These are phyloP conservation scores for Pochonia chlamydosporia DNA, from an alignment of 2,329 filamentous ascomycete genomes.

Conservation along the genomic window DNA sequence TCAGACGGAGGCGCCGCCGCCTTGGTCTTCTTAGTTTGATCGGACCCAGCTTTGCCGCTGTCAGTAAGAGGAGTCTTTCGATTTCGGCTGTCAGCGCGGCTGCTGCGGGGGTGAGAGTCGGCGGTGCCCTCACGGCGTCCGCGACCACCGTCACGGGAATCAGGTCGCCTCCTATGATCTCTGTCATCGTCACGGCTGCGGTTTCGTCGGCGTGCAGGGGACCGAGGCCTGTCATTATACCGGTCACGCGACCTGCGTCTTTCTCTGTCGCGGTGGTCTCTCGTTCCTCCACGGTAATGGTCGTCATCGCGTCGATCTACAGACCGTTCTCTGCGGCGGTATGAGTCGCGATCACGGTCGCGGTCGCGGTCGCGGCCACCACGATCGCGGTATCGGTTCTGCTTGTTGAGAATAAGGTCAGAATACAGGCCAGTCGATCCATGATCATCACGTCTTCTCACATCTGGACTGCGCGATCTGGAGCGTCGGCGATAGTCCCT, in stretches of 20 bases:
- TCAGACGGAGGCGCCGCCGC: slow-evolving; percentile 52
- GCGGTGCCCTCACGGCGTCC: slow-evolving; percentile 63
- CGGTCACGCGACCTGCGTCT: slow-evolving; percentile 60
- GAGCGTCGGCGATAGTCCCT: slow-evolving; percentile 50
- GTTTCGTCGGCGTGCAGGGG: slow-evolving; percentile 53
- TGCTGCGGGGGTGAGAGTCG: slow-evolving; percentile 62
- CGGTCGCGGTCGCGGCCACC: slow-evolving; percentile 37
- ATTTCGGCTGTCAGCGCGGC: slow-evolving; percentile 56
- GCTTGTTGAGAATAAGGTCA: slow-evolving; percentile 31
- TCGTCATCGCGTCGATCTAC: slow-evolving; percentile 62
- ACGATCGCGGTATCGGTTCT: slow-evolving; percentile 56
- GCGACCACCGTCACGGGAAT: slow-evolving; percentile 60
- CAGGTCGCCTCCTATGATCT: slow-evolving; percentile 68
- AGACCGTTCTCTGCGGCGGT: slow-evolving; percentile 65
- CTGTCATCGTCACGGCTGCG: slow-evolving; percentile 57
- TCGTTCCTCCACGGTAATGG: slow-evolving; percentile 53
- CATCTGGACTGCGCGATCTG: slow-evolving; percentile 59
- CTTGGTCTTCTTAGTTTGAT: slow-evolving; percentile 57
- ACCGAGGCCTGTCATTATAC: slow-evolving; percentile 52
- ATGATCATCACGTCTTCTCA: slow-evolving; percentile 34
- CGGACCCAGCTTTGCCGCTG: slow-evolving; percentile 40
- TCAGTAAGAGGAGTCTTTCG: slow-evolving; percentile 46
- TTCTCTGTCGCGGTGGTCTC: slow-evolving; percentile 51
- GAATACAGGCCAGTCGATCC: slow-evolving; percentile 22
- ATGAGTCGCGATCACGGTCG: slow-evolving; percentile 47